Conservation (phyloP, 2,329 filamentous ascomycete species). For the Pseudogymnoascus verrucosus region DNA sequence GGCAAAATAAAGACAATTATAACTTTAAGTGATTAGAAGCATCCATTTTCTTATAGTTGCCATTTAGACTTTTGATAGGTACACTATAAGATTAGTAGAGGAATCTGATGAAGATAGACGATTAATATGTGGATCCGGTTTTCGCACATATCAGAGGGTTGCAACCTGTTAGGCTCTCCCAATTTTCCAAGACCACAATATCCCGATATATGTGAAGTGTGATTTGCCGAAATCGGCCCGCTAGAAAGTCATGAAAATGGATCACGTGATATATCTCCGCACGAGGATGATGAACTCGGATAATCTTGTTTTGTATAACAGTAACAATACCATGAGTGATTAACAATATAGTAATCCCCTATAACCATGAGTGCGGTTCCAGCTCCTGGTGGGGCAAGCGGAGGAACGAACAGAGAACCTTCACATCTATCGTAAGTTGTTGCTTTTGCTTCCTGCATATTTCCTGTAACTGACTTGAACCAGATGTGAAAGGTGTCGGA, state of each 20-base stretch:
- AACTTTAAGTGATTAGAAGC: no score
- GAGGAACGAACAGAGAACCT: slow-evolving; percentile 4
- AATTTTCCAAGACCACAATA: not conserved
- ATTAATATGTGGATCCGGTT: not conserved
- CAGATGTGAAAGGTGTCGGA: slow-evolving; percentile 38
- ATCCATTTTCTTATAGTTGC: no score
- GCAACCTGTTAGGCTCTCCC: not conserved
- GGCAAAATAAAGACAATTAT: no score
- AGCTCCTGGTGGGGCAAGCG: not conserved
- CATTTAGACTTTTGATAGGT: no score
- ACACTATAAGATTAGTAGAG: not conserved
- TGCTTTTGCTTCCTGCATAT: not conserved
- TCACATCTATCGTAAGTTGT: slow-evolving; percentile 5
- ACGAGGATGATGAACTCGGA: not conserved
- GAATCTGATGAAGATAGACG: not conserved
- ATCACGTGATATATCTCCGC: slow-evolving; percentile 1
- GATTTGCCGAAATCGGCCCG: not conserved
- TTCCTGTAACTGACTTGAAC: not conserved
- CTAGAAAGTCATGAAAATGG: not conserved
- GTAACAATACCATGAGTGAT: not conserved
- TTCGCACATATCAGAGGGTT: not conserved
- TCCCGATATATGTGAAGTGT: not conserved
- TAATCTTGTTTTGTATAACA: not conserved
- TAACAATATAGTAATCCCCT: not conserved
- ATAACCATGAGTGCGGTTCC: slow-evolving; percentile 6